Conservation (phyloP, 345 rosid genomes). For the Corchorus capsularis region DNA sequence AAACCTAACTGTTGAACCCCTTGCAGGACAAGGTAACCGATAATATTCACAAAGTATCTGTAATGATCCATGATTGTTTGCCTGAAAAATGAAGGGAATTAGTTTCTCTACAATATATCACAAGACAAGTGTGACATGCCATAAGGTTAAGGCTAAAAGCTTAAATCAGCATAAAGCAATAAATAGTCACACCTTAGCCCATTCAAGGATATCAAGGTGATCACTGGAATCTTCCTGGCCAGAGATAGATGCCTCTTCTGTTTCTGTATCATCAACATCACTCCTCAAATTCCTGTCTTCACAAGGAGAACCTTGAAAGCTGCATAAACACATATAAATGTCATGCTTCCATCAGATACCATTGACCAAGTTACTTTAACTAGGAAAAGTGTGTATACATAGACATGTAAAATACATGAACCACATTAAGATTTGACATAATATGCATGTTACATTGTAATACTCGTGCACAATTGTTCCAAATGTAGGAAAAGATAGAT, state of each 20-base stretch:
- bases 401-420: neutral
- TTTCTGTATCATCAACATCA: conserved; percentile 71
- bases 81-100: conserved; percentile 43
- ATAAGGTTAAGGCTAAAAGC: conserved; percentile 7
- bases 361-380: neutral
- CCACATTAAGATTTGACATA: neutral
- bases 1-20: conserved; percentile 76
- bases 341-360: neutral
- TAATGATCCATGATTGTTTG: conserved; percentile 71
- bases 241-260: conserved; percentile 80
- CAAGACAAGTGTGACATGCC: neutral
- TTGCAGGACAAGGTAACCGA: conserved; percentile 55
- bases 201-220: conserved; percentile 75
- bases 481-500: conserved; percentile 2
- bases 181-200: conserved; percentile 77
- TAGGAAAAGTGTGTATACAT: neutral
- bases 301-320: conserved; percentile 75
- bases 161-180: conserved; percentile 20
- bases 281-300: conserved; percentile 67
- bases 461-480: neutral
- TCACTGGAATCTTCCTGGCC: conserved; percentile 79
- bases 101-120: conserved; percentile 16
- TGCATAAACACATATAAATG: conserved; percentile 35
- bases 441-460: neutral
- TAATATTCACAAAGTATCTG: conserved; percentile 83